Evolutionary conservation across 2,329 filamentous ascomycete genomes (phyloP).

Genomic region (Nigrospora osmanthi): DNA sequence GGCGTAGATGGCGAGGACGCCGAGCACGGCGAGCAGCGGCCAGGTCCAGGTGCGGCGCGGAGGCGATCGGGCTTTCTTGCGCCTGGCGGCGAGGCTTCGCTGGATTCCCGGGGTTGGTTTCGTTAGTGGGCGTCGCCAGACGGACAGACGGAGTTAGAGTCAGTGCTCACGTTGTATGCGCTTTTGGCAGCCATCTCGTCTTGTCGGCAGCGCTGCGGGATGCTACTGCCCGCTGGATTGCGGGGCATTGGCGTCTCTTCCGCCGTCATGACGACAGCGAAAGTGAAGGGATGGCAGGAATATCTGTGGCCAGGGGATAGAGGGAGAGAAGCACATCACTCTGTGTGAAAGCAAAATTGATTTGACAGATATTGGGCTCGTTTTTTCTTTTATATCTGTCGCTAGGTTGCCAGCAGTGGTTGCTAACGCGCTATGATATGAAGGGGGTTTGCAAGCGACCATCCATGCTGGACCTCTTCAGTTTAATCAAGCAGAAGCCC

Average conservation of each 20-base stretch:
- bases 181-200: not conserved
- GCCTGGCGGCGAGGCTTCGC: not conserved
- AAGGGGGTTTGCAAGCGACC: not conserved
- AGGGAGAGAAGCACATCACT: too few species aligned
- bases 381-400: too few species aligned
- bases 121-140: not conserved
- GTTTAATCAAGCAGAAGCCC: too few species aligned
- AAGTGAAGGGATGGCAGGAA: too few species aligned
- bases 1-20: not conserved
- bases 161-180: not conserved
- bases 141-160: not conserved
- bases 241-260: too few species aligned
- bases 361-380: not conserved
- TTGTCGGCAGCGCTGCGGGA: not conserved
- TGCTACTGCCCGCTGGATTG: not conserved
- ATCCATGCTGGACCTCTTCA: too few species aligned
- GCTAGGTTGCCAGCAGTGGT: not conserved
- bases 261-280: not conserved
- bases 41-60: not conserved
- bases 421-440: not conserved
- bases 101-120: not conserved
- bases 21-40: not conserved
- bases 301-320: too few species aligned
- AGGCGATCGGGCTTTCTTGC: not conserved
- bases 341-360: too few species aligned